A percentile compares a stretch with the other conserved stretches of the same genome.
These are phyloP conservation scores for Mucor lusitanicus DNA, from an alignment of 371 early-diverging fungal genomes.

Conservation along the genomic window DNA sequence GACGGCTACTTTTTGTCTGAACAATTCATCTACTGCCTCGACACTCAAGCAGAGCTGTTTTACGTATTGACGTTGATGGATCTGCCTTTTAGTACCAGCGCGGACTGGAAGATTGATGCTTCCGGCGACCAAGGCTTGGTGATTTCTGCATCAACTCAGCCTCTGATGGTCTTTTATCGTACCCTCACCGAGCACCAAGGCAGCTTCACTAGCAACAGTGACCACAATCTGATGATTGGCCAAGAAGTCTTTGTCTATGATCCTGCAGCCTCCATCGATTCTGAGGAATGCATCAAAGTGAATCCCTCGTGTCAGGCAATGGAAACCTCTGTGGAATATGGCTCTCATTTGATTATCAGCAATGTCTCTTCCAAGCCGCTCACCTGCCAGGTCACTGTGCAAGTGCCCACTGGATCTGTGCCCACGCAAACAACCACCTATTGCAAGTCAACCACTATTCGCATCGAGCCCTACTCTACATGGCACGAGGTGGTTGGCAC, in stretches of 20 bases:
- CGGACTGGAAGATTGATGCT: conserved; percentile 19
- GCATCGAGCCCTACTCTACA: conserved; percentile 42
- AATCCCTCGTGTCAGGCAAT: conserved; percentile 18
- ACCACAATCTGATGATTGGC: conserved; percentile 22
- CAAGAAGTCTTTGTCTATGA: conserved; percentile 35
- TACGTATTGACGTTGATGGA: conserved; percentile 50
- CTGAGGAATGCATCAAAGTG: conserved; percentile 30
- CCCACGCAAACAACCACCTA: conserved; percentile 34
- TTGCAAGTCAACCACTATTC: conserved; percentile 36
- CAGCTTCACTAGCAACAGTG: not conserved
- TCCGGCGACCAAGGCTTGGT: not conserved
- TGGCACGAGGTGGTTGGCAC: conserved; percentile 40
- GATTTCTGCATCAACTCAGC: conserved; percentile 9
- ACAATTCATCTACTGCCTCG: conserved; percentile 47
- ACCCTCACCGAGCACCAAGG: conserved; percentile 16
- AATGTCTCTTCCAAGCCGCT: conserved; percentile 33
- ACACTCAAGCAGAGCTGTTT: conserved; percentile 37
- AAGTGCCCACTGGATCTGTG: conserved; percentile 48
- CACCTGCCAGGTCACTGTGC: conserved; percentile 35
- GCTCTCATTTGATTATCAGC: conserved; percentile 43
- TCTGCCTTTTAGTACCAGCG: conserved; percentile 37
- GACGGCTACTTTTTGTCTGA: conserved; percentile 14
- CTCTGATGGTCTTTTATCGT: conserved; percentile 51
- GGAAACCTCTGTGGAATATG: conserved; percentile 27
- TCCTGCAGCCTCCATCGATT: conserved; percentile 1